Evolutionary conservation across 768 basidiomycete species (phyloP).

Genomic region (Tylopilus balloui): DNA sequence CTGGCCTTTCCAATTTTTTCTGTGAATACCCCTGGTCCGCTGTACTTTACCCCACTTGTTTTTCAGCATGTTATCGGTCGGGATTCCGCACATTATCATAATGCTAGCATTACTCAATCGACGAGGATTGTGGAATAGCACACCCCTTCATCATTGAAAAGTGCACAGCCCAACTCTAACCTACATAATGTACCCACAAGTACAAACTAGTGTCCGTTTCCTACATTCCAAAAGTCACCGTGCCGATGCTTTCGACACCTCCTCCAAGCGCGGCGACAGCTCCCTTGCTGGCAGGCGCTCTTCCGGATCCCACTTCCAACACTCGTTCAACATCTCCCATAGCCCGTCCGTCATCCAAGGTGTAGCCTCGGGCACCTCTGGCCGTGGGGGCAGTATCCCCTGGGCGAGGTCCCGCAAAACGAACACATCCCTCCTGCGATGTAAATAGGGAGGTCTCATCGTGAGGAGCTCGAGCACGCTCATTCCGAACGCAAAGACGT

Average conservation of each 20-base stretch:
- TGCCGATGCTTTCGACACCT: neutral
- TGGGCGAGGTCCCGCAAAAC: slow-evolving; percentile 45
- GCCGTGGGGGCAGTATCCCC: slow-evolving; percentile 41
- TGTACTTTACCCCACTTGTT: slow-evolving; percentile 39
- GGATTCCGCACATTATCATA: slow-evolving; percentile 35
- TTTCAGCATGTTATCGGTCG: slow-evolving; percentile 36
- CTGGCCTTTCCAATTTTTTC: slow-evolving; percentile 32
- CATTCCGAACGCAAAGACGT: slow-evolving; percentile 60
- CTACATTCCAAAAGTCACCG: neutral
- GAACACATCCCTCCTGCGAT: slow-evolving; percentile 45
- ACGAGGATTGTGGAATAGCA: slow-evolving; percentile 9
- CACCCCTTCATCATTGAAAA: too few relatives aligned
- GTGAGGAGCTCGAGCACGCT: slow-evolving; percentile 56
- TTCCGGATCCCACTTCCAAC: slow-evolving; percentile 41
- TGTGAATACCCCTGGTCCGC: slow-evolving; percentile 37
- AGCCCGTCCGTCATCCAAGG: slow-evolving; percentile 44
- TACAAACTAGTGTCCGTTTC: neutral
- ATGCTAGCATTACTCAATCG: slow-evolving; percentile 35
- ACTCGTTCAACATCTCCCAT: slow-evolving; percentile 43
- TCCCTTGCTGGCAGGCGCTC: slow-evolving; percentile 40
- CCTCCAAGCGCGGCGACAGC: slow-evolving; percentile 23
- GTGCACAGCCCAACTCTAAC: too few relatives aligned
- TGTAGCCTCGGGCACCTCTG: slow-evolving; percentile 31
- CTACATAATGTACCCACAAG: slow-evolving; percentile 1
- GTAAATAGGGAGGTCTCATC: slow-evolving; percentile 45